phyloP scores from a whole-genome alignment of 176 grass and related monocot species.

The bread wheat (Triticum aestivum) region IWGSC_CS_RefSeq_v2.1 NC_057810.1:484341835-484342334 shows the following conservation, averaged over 20 bases:
- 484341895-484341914: conserved; percentile 71
- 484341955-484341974: conserved; percentile 59
- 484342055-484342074: conserved; percentile 35
- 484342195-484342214: neutral
- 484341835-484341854: neutral
- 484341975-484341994: conserved; percentile 44
- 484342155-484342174: conserved; percentile 35
- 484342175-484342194: neutral
- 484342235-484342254: neutral
- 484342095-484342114: conserved; percentile 50
- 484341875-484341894: conserved; percentile 70
- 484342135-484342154: conserved; percentile 19
- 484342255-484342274: neutral
- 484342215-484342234: neutral
- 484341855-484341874: conserved; percentile 54
- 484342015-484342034: neutral
- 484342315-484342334: neutral
- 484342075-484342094: conserved; percentile 33
- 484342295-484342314: neutral
- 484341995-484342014: conserved; percentile 6
- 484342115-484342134: conserved; percentile 49
- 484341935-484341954: conserved; percentile 50
- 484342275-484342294: neutral
- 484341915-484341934: conserved; percentile 58
- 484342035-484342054: neutral